Evolutionary conservation across 768 basidiomycete species (phyloP), one percentile per base, ranked within the genome.

Genomic region (Butyriboletus loyo): DNA sequence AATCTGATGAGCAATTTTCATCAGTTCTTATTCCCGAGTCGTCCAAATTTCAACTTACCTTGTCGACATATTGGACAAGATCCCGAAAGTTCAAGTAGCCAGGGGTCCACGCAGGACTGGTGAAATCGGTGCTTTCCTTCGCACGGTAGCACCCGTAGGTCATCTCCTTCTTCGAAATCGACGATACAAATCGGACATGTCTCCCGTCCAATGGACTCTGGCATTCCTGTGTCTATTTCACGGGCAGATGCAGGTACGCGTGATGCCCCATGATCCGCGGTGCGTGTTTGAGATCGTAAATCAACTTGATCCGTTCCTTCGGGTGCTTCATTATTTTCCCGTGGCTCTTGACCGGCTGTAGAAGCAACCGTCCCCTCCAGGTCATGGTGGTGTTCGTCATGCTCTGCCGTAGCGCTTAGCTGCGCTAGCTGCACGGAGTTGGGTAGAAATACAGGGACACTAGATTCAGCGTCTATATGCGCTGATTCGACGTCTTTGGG

Each of bases 181-280:
- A 91, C 78, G 53, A 98, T 87, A 68, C 95, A 98, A 55, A 98
- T 98, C 5, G 95, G 94, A 72, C 95, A 98, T 13, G 87, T 92
- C 69, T 93, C 89, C 35, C 82, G 80, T 5, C 88, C 88, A 32
- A 91, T 89, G 14, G 80, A 77, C 35, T 78, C 82, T 2, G 85
- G 86, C 46, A 82, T 75, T 15, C 81, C 68, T 34, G 79, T 77
- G 49, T 75, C 72, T 24, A 61, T 60, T 31, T 62, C 55, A 17
- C 32, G 52, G n/a, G 51, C 3, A 32, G 49, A 42, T 21, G 37
- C n/a, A 22, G 53, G 25, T 21, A 39, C 15, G 15, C 24, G 41
- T 15, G 47, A 44, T 39, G 39, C 17, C 14, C 36, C 48, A 6
- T 22, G 34, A 9, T 56, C 43, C 3, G 31, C 31, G 14, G 30